Evolutionary conservation across 148 eudicot species (phyloP).

Genomic region (Polygonum aviculare): DNA sequence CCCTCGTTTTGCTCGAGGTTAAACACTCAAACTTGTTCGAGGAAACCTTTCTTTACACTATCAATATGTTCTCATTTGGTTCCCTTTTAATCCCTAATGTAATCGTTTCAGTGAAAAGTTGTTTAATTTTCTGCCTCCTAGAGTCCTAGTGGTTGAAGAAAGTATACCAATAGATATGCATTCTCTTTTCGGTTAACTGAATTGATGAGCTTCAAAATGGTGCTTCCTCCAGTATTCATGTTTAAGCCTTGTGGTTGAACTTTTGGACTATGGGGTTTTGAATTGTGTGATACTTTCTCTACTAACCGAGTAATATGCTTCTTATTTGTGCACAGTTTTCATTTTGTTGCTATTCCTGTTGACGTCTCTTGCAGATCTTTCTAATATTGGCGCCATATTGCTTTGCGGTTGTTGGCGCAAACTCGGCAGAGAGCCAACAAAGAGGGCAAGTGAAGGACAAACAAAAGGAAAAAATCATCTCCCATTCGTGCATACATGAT

Average conservation of each 20-base stretch:
- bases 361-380: conserved; percentile 39
- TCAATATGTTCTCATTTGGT: not conserved
- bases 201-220: not conserved
- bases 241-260: not conserved
- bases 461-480: conserved; percentile 24
- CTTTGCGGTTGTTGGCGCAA: conserved; percentile 30
- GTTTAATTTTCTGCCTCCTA: not conserved
- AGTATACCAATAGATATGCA: not conserved
- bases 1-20: conserved; percentile 38
- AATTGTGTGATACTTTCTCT: not conserved
- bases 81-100: not conserved
- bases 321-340: not conserved
- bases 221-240: not conserved
- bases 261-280: not conserved
- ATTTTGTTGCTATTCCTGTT: not conserved
- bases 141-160: not conserved
- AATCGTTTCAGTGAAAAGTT: not conserved
- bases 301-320: not conserved
- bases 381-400: conserved; percentile 31
- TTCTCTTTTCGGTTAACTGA: not conserved
- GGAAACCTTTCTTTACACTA: not conserved
- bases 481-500: conserved; percentile 98
- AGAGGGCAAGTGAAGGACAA: conserved; percentile 29
- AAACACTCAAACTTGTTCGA: conserved; percentile 3
- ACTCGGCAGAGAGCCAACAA: conserved; percentile 28